These are phyloP conservation scores for Ogataea chonburiensis DNA, from an alignment of 805 yeast species.

Conservation along the genomic window DNA sequence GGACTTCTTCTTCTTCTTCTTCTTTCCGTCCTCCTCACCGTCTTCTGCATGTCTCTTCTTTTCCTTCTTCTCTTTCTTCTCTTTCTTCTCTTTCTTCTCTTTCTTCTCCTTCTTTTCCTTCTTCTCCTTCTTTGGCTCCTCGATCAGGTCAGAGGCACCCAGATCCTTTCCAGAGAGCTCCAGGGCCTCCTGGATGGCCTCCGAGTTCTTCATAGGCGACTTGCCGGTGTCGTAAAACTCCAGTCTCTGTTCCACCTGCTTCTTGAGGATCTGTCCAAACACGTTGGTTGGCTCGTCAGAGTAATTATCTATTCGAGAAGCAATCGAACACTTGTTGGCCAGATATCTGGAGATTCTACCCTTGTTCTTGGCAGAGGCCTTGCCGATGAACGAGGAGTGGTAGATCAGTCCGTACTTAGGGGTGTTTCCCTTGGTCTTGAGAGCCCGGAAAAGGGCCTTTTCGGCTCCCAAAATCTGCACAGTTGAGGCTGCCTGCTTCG, in stretches of 20 bases:
- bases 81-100: conserved; percentile 44
- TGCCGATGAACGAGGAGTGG: conserved; percentile 92
- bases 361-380: conserved; percentile 94
- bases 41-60: conserved; percentile 26
- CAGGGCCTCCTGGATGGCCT: conserved; percentile 91
- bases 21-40: conserved; percentile 15
- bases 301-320: conserved; percentile 96
- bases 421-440: conserved; percentile 94
- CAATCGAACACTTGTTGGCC: conserved; percentile 99
- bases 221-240: conserved; percentile 95
- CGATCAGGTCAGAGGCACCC: conserved; percentile 30
- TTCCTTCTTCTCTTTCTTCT: conserved; percentile 35
- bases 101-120: conserved; percentile 42
- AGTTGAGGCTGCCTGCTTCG: conserved; percentile 98
- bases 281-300: conserved; percentile 90
- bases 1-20: conserved; percentile 30
- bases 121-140: conserved; percentile 36
- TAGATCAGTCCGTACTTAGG: conserved; percentile 95
- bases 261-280: conserved; percentile 87
- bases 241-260: conserved; percentile 97
- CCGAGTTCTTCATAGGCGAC: conserved; percentile 93
- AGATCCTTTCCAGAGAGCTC: conserved; percentile 48
- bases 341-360: conserved; percentile 98
- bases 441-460: conserved; percentile 93
- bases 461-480: conserved; percentile 98